Evolutionary conservation across 805 yeast species (phyloP).

Genomic region (Wickerhamiella domercqiae): DNA sequence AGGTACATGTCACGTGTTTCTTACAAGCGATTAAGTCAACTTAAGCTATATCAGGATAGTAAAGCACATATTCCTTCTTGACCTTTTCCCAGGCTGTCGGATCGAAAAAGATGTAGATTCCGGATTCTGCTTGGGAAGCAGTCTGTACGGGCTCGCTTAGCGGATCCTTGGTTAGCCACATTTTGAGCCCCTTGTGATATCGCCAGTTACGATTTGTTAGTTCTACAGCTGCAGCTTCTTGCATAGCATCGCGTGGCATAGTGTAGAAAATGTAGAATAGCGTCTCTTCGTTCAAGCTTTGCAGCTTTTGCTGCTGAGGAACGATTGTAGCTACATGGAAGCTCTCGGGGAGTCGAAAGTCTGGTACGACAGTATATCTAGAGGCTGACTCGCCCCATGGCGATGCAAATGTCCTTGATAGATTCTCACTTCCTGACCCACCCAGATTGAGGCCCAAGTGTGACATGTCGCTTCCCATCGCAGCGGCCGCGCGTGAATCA

Average conservation of each 20-base stretch:
- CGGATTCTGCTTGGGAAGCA: slow-evolving; percentile 75
- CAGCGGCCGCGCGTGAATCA: slow-evolving; percentile 41
- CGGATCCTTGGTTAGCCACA: slow-evolving; percentile 93
- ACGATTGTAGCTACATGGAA: slow-evolving; percentile 29
- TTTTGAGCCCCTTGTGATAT: slow-evolving; percentile 86
- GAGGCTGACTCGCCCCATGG: slow-evolving; percentile 91
- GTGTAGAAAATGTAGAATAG: slow-evolving; percentile 86
- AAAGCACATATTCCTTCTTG: slow-evolving; percentile 49
- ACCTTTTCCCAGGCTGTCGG: slow-evolving; percentile 94
- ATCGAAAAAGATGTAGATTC: slow-evolving; percentile 86
- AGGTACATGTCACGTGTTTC: too few relatives aligned
- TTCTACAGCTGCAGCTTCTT: slow-evolving; percentile 86
- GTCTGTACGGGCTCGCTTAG: slow-evolving; percentile 73
- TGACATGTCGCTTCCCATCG: slow-evolving; percentile 61
- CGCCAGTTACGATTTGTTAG: slow-evolving; percentile 90
- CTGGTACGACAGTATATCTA: slow-evolving; percentile 79
- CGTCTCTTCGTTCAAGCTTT: slow-evolving; percentile 70
- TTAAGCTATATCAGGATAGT: slow-evolving; percentile 48
- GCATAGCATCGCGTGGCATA: slow-evolving; percentile 82
- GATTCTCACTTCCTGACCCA: slow-evolving; percentile 26
- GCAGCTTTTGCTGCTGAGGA: slow-evolving; percentile 31
- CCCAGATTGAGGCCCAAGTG: slow-evolving; percentile 47
- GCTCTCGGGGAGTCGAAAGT: slow-evolving; percentile 50
- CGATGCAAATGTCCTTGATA: slow-evolving; percentile 58
- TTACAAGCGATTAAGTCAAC: too few relatives aligned